Base-by-base conservation (phyloP, 768 basidiomycete genomes). In the Phaffia australis region DNA sequence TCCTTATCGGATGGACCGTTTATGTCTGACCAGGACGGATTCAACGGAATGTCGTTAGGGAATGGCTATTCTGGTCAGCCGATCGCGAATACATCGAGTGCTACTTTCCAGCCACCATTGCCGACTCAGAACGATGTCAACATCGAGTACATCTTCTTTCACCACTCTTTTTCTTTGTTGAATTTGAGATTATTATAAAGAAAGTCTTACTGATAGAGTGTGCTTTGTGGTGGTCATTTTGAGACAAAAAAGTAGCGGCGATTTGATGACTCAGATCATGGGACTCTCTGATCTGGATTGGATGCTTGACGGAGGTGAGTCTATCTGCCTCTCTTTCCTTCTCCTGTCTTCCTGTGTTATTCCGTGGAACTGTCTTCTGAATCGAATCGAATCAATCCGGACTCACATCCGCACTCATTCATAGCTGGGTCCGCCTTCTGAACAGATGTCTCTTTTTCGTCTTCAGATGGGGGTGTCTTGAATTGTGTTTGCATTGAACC, bases 211-310 rank as follows among this genome's bases (percentile, higher is more conserved):
- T 56, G 18, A 56, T 56, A 56, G 23, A 56, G 55, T 32, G 15
- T 23, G 23, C 25, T 16, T 25, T 16, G 23, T 32, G 11, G 29
- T 55, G n/a, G 29, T 25, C 25, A 2, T 56, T 25, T 25, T 16
- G 55, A 16, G 2, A 23, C 15, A 27, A 32, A 56, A 18, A 56
- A 29, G 55, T 25, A 56, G 23, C 23, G 35, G 46, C 25, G 59
- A 60, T 25, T 32, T 66, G 1, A 55, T 66, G 59, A 23, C 52
- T 16, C 65, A 66, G 21, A 66, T 66, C 46, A 42, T 66, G 23
- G 48, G 29, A 0, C 54, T 66, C 4, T 60, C 65, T 15, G 65
- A 66, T 19, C 65, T 66, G 25, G 65, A 66, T 32, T 66, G 65
- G 65, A 59, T 66, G 16, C 56, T 65, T 48, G 64, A 59, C 47